Conservation (phyloP, 1,284 basidiomycete genomes). For the Gymnopus androsaceus region DNA sequence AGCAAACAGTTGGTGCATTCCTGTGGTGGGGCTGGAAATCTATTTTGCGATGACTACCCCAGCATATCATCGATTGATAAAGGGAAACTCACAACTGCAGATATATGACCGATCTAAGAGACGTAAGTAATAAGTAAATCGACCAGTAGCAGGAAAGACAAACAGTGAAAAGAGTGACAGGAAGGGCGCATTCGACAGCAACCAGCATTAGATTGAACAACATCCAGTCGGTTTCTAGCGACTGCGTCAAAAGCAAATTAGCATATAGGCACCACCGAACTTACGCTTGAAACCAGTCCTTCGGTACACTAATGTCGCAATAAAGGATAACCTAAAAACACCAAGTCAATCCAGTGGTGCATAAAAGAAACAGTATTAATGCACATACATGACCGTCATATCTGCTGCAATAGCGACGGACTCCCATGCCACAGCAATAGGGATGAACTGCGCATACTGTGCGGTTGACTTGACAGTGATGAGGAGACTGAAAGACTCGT, state of each 20-base stretch:
- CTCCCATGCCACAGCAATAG: not conserved
- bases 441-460: not conserved
- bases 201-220: not conserved
- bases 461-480: not conserved
- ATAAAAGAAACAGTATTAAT: not conserved
- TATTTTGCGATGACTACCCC: not conserved
- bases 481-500: not conserved
- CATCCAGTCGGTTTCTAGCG: not conserved
- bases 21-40: not conserved
- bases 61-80: not conserved
- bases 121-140: not conserved
- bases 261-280: not conserved
- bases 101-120: not conserved
- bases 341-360: too few species aligned
- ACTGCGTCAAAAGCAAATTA: not conserved
- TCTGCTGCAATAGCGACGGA: not conserved
- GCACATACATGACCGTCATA: slow-evolving; percentile 1
- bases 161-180: not conserved
- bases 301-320: not conserved
- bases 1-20: not conserved
- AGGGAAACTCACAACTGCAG: not conserved
- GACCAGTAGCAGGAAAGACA: not conserved
- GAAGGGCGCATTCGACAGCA: not conserved
- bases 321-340: not conserved
- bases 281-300: slow-evolving; percentile 1